A percentile compares a stretch with the other conserved stretches of the same genome.
phyloP scores from a whole-genome alignment of 306 rosid species.

The Echinosophora koreensis region DNA sequence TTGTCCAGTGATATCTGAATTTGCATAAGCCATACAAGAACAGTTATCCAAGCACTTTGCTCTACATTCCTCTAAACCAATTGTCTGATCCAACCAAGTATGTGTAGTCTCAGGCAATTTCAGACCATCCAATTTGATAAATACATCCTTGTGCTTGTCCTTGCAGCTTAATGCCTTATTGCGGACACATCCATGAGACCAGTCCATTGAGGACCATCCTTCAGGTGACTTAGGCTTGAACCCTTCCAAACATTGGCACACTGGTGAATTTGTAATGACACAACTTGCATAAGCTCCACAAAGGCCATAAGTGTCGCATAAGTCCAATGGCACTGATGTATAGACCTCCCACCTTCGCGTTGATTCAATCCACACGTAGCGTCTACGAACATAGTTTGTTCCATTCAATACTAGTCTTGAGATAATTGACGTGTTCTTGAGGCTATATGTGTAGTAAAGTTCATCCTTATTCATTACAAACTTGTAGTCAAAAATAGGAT shows the following conservation, averaged over 20 bases:
- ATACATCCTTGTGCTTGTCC: conserved; percentile 49
- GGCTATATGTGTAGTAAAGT: conserved; percentile 48
- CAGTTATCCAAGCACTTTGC: conserved; percentile 49
- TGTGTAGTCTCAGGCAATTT: conserved; percentile 68
- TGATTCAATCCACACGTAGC: conserved; percentile 51
- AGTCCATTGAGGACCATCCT: conserved; percentile 45
- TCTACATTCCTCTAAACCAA: conserved; percentile 50
- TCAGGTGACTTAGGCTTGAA: conserved; percentile 52
- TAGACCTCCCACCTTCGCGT: conserved; percentile 49
- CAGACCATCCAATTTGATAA: conserved; percentile 45
- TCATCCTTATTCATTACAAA: conserved; percentile 49
- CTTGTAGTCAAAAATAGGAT: conserved; percentile 47
- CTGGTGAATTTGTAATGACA: conserved; percentile 45
- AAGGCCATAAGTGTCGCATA: conserved; percentile 53
- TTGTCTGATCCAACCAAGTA: conserved; percentile 59
- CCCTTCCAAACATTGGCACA: conserved; percentile 59
- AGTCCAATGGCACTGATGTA: conserved; percentile 58
- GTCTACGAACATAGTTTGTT: conserved; percentile 38
- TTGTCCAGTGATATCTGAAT: conserved; percentile 62
- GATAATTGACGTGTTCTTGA: conserved; percentile 44
- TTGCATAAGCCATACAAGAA: conserved; percentile 72
- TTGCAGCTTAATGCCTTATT: conserved; percentile 47
- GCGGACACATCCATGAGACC: conserved; percentile 59
- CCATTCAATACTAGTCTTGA: conserved; percentile 48
- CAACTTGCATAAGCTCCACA: conserved; percentile 70